Percentiles rank a stretch among this genome's conserved stretches.
Evolutionary conservation across 2,329 filamentous ascomycete genomes (phyloP).

Genomic region (Trichocomaceae sp.): DNA sequence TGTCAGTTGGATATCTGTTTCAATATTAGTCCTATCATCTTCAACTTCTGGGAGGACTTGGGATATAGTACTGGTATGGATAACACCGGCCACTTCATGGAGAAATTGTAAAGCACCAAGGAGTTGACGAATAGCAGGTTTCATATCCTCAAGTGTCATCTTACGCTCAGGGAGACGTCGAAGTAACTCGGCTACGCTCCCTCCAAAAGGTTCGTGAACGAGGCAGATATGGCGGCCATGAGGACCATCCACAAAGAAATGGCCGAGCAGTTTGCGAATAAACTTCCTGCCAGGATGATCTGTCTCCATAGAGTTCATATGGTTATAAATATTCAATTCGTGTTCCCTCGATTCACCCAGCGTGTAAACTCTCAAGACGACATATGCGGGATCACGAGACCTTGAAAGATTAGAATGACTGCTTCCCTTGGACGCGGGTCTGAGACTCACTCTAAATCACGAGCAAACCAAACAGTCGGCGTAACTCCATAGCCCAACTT

Average conservation of each 20-base stretch:
- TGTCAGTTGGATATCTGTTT: background rate
- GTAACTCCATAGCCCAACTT: too few species aligned
- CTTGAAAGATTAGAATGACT: too few species aligned
- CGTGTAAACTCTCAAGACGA: too few species aligned
- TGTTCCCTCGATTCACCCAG: too few species aligned
- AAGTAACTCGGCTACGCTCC: slow-evolving; percentile 36
- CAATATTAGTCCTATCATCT: slow-evolving; percentile 3
- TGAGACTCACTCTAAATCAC: too few species aligned
- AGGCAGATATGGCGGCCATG: slow-evolving; percentile 26
- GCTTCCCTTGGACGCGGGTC: too few species aligned
- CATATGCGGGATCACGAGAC: too few species aligned
- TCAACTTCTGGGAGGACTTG: slow-evolving; percentile 6
- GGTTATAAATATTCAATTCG: too few species aligned
- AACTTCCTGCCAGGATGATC: slow-evolving; percentile 9
- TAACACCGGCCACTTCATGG: slow-evolving; percentile 40
- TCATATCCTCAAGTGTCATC: slow-evolving; percentile 21
- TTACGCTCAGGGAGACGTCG: slow-evolving; percentile 27
- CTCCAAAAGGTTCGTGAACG: slow-evolving; percentile 38
- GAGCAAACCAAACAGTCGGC: too few species aligned
- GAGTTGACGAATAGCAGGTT: slow-evolving; percentile 31
- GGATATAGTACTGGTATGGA: slow-evolving; percentile 39
- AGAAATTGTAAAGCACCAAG: slow-evolving; percentile 43
- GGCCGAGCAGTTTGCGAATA: slow-evolving; percentile 17
- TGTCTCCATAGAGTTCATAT: too few species aligned
- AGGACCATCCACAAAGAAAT: slow-evolving; percentile 16